Conservation (phyloP, 495 filamentous ascomycete genomes). For the Lophiostoma macrostomum region DNA sequence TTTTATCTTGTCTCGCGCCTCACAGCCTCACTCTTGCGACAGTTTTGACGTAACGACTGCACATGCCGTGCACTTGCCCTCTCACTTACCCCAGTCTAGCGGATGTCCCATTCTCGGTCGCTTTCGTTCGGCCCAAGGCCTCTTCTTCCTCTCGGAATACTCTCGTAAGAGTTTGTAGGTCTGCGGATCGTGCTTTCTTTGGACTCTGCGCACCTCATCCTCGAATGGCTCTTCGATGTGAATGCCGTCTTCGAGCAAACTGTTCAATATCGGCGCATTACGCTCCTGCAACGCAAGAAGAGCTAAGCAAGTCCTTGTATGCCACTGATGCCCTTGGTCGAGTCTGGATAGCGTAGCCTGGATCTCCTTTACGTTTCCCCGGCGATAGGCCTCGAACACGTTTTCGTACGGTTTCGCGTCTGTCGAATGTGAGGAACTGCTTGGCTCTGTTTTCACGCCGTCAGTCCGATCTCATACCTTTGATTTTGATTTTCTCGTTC, state of each 20-base stretch:
- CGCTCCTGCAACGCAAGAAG: conserved; percentile 2
- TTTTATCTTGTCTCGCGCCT: too few relatives aligned
- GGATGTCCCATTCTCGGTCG: background rate
- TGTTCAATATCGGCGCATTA: background rate
- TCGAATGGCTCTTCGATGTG: conserved; percentile 1
- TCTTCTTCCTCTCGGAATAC: background rate
- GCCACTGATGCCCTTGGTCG: background rate
- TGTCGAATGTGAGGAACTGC: background rate
- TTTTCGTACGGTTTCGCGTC: background rate
- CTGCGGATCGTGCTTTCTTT: background rate
- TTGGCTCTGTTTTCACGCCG: background rate
- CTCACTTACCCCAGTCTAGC: background rate
- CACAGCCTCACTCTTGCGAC: too few relatives aligned
- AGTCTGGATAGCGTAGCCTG: background rate
- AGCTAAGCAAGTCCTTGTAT: background rate
- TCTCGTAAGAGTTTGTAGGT: conserved; percentile 2
- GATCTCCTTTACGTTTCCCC: background rate
- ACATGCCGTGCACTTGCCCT: background rate
- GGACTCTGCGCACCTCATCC: conserved; percentile 8
- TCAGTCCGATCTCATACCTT: background rate
- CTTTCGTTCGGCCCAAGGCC: background rate
- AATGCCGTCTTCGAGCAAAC: conserved; percentile 2
- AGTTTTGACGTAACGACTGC: too few relatives aligned
- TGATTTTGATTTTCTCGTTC: background rate
- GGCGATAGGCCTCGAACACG: background rate